Evolutionary conservation across 1,284 basidiomycete genomes (phyloP).

Genomic region (Laetiporus sulphureus): DNA sequence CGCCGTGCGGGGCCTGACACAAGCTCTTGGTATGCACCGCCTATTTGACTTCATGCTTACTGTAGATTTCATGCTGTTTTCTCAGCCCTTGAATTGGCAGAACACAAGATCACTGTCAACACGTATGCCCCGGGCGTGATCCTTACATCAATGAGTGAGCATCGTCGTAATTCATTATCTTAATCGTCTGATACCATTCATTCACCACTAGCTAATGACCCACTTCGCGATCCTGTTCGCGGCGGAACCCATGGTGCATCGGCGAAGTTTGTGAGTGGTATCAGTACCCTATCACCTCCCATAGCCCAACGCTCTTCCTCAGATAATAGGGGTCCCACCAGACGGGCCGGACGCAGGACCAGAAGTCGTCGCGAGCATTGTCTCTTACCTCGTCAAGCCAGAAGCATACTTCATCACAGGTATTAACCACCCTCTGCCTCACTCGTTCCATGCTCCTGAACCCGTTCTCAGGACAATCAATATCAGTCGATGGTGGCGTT

Average conservation of each 20-base stretch:
- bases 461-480: background rate
- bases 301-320: background rate
- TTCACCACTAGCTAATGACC: too few species aligned
- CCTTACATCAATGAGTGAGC: constrained; percentile 11
- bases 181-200: too few species aligned
- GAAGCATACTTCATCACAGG: constrained; percentile 11
- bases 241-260: constrained; percentile 4
- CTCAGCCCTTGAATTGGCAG: constrained; percentile 12
- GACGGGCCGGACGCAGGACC: constrained; percentile 3
- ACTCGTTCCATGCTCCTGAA: background rate
- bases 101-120: constrained; percentile 16
- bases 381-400: constrained; percentile 10
- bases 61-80: background rate
- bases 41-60: background rate
- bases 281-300: background rate
- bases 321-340: constrained; percentile 4
- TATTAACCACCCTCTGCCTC: background rate
- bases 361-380: constrained; percentile 9
- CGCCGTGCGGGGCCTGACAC: constrained; percentile 23
- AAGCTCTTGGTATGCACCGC: constrained; percentile 8
- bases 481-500: constrained; percentile 4
- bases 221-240: background rate
- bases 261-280: constrained; percentile 4
- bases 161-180: too few species aligned
- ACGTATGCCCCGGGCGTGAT: constrained; percentile 15